Percentiles rank a stretch among this genome's conserved stretches.
phyloP scores from a whole-genome alignment of 83 land plant genomes.

The Isoetes engelmannii region DNA sequence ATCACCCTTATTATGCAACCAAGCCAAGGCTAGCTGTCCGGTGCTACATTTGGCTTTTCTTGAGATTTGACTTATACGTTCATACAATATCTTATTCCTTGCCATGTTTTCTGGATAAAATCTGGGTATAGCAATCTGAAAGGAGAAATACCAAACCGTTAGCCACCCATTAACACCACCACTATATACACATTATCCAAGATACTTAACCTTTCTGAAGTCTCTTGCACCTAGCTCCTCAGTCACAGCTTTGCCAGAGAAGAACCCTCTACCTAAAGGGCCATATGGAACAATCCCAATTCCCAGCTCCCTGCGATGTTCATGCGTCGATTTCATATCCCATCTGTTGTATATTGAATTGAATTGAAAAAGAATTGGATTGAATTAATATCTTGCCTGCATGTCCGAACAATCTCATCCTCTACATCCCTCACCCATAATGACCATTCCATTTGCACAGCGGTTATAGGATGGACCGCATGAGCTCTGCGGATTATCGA shows the following conservation, averaged over 20 bases:
- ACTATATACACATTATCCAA: background rate
- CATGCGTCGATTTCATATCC: no score
- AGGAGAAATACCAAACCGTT: background rate
- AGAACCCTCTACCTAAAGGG: constrained; percentile 33
- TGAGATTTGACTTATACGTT: constrained; percentile 45
- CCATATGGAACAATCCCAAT: constrained; percentile 32
- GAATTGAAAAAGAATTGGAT: background rate
- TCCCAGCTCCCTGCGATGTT: constrained; percentile 24
- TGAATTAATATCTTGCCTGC: background rate
- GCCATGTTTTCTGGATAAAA: constrained; percentile 48
- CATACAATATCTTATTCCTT: constrained; percentile 42
- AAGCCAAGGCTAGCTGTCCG: constrained; percentile 72
- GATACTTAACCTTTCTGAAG: constrained; percentile 11
- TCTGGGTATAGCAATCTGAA: constrained; percentile 26
- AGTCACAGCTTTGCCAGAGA: constrained; percentile 15
- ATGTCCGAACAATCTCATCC: constrained; percentile 6
- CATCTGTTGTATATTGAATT: background rate
- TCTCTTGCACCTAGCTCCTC: constrained; percentile 15
- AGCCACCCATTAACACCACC: background rate
- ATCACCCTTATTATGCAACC: constrained; percentile 59
- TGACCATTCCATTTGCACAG: constrained; percentile 9
- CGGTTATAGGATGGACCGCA: constrained; percentile 7
- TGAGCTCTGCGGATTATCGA: constrained; percentile 6
- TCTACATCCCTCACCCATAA: constrained; percentile 8
- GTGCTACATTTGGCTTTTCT: constrained; percentile 30